Conservation (phyloP, 108 stramenopile species). For the Stephanodiscus triporus region DNA sequence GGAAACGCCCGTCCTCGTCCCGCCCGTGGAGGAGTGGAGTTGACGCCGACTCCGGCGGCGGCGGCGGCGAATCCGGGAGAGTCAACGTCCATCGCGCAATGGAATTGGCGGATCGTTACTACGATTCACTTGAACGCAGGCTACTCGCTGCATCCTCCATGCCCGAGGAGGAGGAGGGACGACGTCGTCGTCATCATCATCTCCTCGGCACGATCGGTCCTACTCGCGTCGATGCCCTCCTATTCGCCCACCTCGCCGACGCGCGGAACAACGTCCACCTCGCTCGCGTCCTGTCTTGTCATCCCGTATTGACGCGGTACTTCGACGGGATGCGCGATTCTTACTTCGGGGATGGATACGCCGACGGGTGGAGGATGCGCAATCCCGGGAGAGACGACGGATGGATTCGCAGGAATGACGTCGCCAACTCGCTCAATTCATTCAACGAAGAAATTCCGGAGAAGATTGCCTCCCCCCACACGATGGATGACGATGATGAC, state of each 20-base stretch:
- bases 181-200: conserved; percentile 1
- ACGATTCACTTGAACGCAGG: conserved; percentile 52
- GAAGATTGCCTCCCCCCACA: not conserved
- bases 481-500: too few relatives aligned
- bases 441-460: conserved; percentile 55
- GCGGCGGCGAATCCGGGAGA: conserved; percentile 30
- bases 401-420: conserved; percentile 59
- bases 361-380: not conserved
- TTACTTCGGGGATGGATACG: conserved; percentile 54
- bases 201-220: conserved; percentile 58
- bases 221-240: conserved; percentile 55
- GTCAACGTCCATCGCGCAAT: conserved; percentile 53
- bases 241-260: conserved; percentile 77
- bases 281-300: conserved; percentile 63
- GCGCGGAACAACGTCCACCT: conserved; percentile 75
- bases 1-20: conserved; percentile 29
- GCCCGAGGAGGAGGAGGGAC: not conserved
- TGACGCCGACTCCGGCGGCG: too few relatives aligned
- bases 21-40: conserved; percentile 18
- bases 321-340: conserved; percentile 59
- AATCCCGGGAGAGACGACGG: conserved; percentile 15
- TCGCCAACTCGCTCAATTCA: conserved; percentile 56
- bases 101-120: conserved; percentile 56
- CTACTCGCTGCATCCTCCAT: conserved; percentile 15
- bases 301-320: conserved; percentile 54